Base-by-base conservation (phyloP, 345 rosid genomes). In the Eucalyptus grandis region DNA sequence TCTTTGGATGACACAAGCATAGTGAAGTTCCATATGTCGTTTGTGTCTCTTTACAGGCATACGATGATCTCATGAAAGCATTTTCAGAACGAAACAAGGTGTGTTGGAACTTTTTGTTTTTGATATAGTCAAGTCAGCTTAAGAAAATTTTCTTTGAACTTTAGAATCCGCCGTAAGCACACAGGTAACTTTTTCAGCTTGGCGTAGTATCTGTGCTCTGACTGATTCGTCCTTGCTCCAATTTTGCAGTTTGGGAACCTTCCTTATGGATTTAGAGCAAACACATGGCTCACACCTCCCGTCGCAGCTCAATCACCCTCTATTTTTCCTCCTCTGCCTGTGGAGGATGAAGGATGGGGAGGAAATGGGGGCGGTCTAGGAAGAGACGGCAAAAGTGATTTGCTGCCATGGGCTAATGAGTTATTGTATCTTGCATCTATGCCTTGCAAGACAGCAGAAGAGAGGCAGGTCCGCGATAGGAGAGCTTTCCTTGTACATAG, bases 361-460 rank as follows among this genome's bases (percentile, higher is more conserved):
- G 99, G 99, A 86, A 94, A 95, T 89, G 98, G 99, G 90, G 99
- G 99, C 87, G 99, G 98, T 88, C 96, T 94, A 88, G 99, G 99
- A 88, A 95, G 97, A 93, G 96, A 97, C 90, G 96, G 96, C 69
- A 93, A 91, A 88, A 92, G 91, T 88, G 98, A 97, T 91, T 92
- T 94, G 93, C 91, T 96, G 62, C 99, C 98, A 89, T 97, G 99
- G 99, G 94, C 96, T 77, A 91, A 92, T 67, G 98, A 97, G 82
- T 98, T 98, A 91, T 91, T 91, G 65, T 96, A 92, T 91, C 89
- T 98, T 89, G 95, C 98, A 43, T 94, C 98, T 43, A 98, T 98
- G 99, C 98, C 98, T 89, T 94, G 99, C 93, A 94, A 96, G 90
- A 96, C 98, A 88, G 94, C 94, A 54, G 99, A 96, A 94, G 99